Base-by-base conservation (phyloP, 2,329 filamentous ascomycete species). In the Phaeoacremonium minimum region DNA sequence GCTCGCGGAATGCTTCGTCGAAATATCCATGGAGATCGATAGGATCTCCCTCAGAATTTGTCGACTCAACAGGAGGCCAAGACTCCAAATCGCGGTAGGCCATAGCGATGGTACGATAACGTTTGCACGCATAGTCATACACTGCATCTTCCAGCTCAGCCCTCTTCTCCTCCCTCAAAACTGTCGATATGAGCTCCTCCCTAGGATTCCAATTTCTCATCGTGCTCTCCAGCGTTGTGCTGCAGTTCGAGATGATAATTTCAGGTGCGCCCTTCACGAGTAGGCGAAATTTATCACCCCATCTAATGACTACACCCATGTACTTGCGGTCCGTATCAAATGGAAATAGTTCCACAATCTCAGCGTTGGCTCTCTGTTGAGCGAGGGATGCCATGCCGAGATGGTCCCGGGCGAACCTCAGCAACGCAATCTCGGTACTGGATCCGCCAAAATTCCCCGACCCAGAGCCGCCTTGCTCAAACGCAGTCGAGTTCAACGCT, bases 391-490 rank as follows among this genome's bases (percentile, higher is more conserved):
- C 75, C 67, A 88, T 79, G 29, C 71, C 82, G 12, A 88, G 64
- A 49, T 77, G 67, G 33, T 84, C 77, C 33, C 74, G 71, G 15
- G 82, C 80, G 52, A 87, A 87, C 16, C 70, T 67, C n/a, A 89
- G 69, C 11, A 89, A 66, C 15, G 85, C 84, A 4, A 83, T 87
- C 53, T 89, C 85, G 0, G 85, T 89, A 60, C 87, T 88, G 5
- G 84, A 87, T 18, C 85, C 85, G 43, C 88, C 72, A 46, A 86
- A 89, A 0, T 72, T 64, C 14, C 60, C 47, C 41, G 69, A 65
- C 19, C 80, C 80, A 29, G 80, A 71, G 30, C 77, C 69, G 30
- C 82, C 76, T 6, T 74, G 72, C 51, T 85, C 79, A 45, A 86
- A 86, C 1, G 82, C 80, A 1, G 81, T 83, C 0, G 82, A 85